Evolutionary conservation across 768 basidiomycete species (phyloP), one percentile per base, ranked within the genome.

Genomic region (Hericium coralloides): DNA sequence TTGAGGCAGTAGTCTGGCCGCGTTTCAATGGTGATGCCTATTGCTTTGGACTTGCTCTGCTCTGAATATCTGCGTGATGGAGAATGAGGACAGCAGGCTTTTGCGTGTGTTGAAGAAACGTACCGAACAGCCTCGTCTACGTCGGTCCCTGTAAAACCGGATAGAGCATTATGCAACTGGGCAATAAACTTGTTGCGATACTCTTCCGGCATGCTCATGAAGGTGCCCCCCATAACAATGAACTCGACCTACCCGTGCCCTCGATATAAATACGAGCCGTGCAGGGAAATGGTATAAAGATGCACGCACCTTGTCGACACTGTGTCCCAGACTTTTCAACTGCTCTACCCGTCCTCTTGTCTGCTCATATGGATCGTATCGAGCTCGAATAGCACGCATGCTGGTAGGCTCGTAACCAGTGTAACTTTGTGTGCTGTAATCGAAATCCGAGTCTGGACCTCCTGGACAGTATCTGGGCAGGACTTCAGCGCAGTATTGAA

Each of bases 151-250:
- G 95, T 98, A 67, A 90, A 95, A 0, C 97, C 97, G 15, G 92
- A 94, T 5, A 99, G 75, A 1, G 97, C 95, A 69, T 98, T 98
- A 69, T 98, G 97, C 55, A 99, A 76, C 59, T 98, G 95, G 1
- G 95, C 94, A 55, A 98, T 81, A 63, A 99, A 99, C 61, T 89
- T 85, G 59, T 83, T 84, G 59, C 97, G 82, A 69, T 99, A 98
- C 48, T 93, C 91, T 69, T 98, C 94, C 38, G 95, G 90, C 89
- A 98, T 95, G 67, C 95, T 98, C 94, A 99, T 98, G 71, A 99
- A 99, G 12, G 97, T 99, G 48, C 97, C 97, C 22, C 97, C 97
- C 97, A 98, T 98, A 59, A 95, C 79, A 61, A 97, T 98, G 63
- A 86, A 89, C 64, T 92, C 90, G 31, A 92, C 87, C 89, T 90